Conservation (phyloP, 441 rosid species). For the Erysimum cheiri region DNA sequence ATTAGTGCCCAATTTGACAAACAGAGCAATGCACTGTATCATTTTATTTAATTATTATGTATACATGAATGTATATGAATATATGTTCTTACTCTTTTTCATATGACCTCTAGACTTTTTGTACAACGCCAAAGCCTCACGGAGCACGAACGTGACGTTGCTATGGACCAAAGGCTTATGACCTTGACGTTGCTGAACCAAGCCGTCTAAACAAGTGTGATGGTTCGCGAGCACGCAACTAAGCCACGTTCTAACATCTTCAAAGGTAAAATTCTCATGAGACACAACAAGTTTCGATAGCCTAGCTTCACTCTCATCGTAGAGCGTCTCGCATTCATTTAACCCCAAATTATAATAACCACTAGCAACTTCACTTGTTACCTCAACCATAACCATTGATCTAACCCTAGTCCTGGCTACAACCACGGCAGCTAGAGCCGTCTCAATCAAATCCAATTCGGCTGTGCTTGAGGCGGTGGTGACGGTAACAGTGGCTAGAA, state of each 20-base stretch:
- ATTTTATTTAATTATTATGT: slow-evolving; percentile 19
- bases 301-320: slow-evolving; percentile 57
- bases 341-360: slow-evolving; percentile 37
- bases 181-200: slow-evolving; percentile 44
- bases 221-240: slow-evolving; percentile 67
- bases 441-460: slow-evolving; percentile 44
- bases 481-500: slow-evolving; percentile 45
- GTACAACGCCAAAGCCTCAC: slow-evolving; percentile 56
- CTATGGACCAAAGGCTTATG: slow-evolving; percentile 24
- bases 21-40: background rate
- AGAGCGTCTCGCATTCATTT: slow-evolving; percentile 61
- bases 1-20: slow-evolving; percentile 18
- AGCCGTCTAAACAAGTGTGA: slow-evolving; percentile 68
- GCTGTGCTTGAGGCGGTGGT: slow-evolving; percentile 29
- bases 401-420: slow-evolving; percentile 46
- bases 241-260: slow-evolving; percentile 70
- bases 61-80: slow-evolving; percentile 6
- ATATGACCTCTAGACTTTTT: slow-evolving; percentile 32
- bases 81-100: slow-evolving; percentile 44
- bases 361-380: slow-evolving; percentile 9
- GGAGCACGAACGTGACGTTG: slow-evolving; percentile 52
- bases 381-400: slow-evolving; percentile 20
- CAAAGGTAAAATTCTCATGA: slow-evolving; percentile 42
- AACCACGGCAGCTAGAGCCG: slow-evolving; percentile 45
- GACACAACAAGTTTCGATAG: slow-evolving; percentile 46